Evolutionary conservation across 2,329 filamentous ascomycete genomes (phyloP).

Genomic region (Penicillium decumbens): DNA sequence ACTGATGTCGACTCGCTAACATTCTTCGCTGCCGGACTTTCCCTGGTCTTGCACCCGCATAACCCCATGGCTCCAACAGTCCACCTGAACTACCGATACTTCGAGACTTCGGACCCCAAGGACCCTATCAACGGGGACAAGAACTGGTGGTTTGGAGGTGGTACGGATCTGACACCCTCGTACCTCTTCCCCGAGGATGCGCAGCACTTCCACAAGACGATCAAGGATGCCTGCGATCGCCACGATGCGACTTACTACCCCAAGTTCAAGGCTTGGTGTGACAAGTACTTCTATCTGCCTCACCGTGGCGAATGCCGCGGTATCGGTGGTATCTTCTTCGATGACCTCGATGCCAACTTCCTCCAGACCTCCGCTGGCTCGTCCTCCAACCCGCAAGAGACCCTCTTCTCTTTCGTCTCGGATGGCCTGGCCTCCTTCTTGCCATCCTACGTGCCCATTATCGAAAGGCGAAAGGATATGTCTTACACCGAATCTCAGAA

Average conservation of each 20-base stretch:
- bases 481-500: slow-evolving; percentile 80
- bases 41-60: slow-evolving; percentile 83
- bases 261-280: slow-evolving; percentile 96
- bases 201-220: slow-evolving; percentile 89
- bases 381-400: slow-evolving; percentile 77
- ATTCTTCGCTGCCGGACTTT: slow-evolving; percentile 93
- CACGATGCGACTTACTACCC: slow-evolving; percentile 91
- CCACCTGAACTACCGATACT: slow-evolving; percentile 97
- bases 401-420: slow-evolving; percentile 82
- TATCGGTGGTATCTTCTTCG: slow-evolving; percentile 96
- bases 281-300: slow-evolving; percentile 93
- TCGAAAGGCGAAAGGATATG: slow-evolving; percentile 86
- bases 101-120: slow-evolving; percentile 85
- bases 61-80: slow-evolving; percentile 98
- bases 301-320: slow-evolving; percentile 84
- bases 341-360: slow-evolving; percentile 72
- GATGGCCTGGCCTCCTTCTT: slow-evolving; percentile 82
- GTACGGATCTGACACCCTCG: slow-evolving; percentile 84
- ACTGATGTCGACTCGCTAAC: slow-evolving; percentile 74
- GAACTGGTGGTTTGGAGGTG: slow-evolving; percentile 95
- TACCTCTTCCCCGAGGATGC: slow-evolving; percentile 98
- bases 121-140: slow-evolving; percentile 65
- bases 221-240: slow-evolving; percentile 88
- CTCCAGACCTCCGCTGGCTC: slow-evolving; percentile 37
- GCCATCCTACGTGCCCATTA: slow-evolving; percentile 84